Percentiles rank a stretch among this genome's conserved stretches.
Evolutionary conservation across 1,139 yeast species (phyloP).

Genomic region (Nakaseomyces uthaithaninus): DNA sequence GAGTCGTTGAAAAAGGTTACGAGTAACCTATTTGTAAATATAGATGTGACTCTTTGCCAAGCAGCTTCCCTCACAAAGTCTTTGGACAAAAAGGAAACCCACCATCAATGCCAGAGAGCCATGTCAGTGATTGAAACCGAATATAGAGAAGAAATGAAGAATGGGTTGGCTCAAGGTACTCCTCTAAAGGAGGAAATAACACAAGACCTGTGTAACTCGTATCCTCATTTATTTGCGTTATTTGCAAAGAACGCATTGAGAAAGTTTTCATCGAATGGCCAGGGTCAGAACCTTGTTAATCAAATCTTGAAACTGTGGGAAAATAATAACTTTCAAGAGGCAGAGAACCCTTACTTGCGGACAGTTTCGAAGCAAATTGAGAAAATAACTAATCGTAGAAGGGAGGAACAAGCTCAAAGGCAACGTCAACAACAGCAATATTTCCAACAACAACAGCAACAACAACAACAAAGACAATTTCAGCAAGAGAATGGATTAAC

Average conservation of each 20-base stretch:
- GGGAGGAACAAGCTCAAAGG: conserved; percentile 15
- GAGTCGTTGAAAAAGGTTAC: conserved; percentile 9
- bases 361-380: conserved; percentile 13
- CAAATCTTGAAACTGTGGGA: conserved; percentile 20
- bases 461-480: conserved; percentile 44
- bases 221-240: conserved; percentile 25
- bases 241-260: conserved; percentile 16
- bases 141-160: not conserved
- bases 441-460: conserved; percentile 23
- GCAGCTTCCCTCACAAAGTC: not conserved
- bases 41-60: conserved; percentile 1
- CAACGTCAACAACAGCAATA: conserved; percentile 35
- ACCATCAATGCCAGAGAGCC: not conserved
- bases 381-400: conserved; percentile 6
- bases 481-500: conserved; percentile 40
- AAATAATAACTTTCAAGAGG: conserved; percentile 16
- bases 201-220: conserved; percentile 22
- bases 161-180: conserved; percentile 10
- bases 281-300: conserved; percentile 15
- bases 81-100: not conserved
- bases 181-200: conserved; percentile 18
- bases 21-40: not conserved
- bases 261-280: conserved; percentile 11
- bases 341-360: conserved; percentile 16
- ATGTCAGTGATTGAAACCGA: not conserved